Conservation (phyloP, 495 filamentous ascomycete species). For the Daldinia concentrica region DNA sequence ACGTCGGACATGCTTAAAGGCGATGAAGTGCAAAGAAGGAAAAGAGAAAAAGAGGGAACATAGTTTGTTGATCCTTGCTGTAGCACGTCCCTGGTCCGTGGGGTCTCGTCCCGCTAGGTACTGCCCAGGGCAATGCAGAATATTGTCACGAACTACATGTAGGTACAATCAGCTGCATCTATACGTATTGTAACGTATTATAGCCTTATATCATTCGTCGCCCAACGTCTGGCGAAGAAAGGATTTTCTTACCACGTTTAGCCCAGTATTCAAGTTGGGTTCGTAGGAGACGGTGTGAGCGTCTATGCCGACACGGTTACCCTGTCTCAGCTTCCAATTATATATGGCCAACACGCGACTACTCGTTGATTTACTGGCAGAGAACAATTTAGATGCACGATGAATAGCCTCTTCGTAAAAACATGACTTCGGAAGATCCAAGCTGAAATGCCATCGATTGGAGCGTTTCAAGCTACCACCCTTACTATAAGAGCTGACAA, state of each 20-base stretch:
- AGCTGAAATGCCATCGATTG: not conserved
- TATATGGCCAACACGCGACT: conserved; percentile 28
- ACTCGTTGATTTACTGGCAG: not conserved
- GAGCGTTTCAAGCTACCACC: not conserved
- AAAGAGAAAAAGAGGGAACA: conserved; percentile 14
- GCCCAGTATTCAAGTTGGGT: conserved; percentile 26
- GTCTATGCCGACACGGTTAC: conserved; percentile 12
- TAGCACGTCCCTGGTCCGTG: conserved; percentile 28
- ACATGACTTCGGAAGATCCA: not conserved
- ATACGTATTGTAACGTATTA: conserved; percentile 14
- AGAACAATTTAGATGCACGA: not conserved
- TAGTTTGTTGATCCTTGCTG: not conserved
- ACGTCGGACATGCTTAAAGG: conserved; percentile 22
- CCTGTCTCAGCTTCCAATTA: conserved; percentile 12
- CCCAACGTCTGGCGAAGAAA: conserved; percentile 19
- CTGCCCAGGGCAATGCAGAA: conserved; percentile 14
- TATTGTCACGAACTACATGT: conserved; percentile 37
- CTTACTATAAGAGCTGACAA: not conserved
- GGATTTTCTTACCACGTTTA: conserved; percentile 35
- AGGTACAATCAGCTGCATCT: conserved; percentile 39
- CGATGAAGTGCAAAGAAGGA: conserved; percentile 23
- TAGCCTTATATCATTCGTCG: conserved; percentile 24
- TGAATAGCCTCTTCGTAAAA: not conserved
- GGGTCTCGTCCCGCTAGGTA: conserved; percentile 32
- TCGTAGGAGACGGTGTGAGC: conserved; percentile 28